Conservation (phyloP, 2,329 filamentous ascomycete species). For the Sclerotinia nivalis region DNA sequence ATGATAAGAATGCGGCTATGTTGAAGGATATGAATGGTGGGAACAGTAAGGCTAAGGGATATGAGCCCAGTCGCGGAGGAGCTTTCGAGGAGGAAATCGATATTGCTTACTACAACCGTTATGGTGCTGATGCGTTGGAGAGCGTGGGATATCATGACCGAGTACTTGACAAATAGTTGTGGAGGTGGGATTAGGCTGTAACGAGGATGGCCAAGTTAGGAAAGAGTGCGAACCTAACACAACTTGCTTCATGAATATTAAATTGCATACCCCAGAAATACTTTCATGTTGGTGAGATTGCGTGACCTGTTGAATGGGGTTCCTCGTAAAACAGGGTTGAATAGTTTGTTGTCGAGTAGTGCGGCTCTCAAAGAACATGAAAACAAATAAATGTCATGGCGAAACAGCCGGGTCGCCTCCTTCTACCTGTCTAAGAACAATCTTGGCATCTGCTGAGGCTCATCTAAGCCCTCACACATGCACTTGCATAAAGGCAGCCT, state of each 20-base stretch:
- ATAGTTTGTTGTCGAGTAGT: neutral
- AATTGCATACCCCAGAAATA: neutral
- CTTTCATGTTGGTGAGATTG: neutral
- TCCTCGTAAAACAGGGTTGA: neutral
- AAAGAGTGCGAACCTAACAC: neutral
- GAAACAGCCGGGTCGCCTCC: neutral
- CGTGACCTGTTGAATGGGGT: neutral
- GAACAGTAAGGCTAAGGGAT: slow-evolving; percentile 27
- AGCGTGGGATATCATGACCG: slow-evolving; percentile 16
- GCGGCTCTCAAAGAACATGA: neutral
- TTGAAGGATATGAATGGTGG: slow-evolving; percentile 29
- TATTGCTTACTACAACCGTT: slow-evolving; percentile 37
- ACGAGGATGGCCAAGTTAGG: neutral
- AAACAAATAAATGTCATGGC: neutral
- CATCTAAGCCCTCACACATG: neutral
- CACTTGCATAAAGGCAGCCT: neutral
- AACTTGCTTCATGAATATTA: neutral
- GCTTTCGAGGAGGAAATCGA: slow-evolving; percentile 27
- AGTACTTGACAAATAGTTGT: neutral
- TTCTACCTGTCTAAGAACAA: neutral
- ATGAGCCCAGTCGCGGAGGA: slow-evolving; percentile 25
- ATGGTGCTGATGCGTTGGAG: slow-evolving; percentile 28
- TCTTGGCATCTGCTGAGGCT: neutral
- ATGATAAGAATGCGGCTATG: slow-evolving; percentile 32
- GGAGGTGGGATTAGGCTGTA: neutral